These are phyloP conservation scores for Kwoniella bestiolae DNA, from an alignment of 768 basidiomycete species.

Conservation along the genomic window DNA sequence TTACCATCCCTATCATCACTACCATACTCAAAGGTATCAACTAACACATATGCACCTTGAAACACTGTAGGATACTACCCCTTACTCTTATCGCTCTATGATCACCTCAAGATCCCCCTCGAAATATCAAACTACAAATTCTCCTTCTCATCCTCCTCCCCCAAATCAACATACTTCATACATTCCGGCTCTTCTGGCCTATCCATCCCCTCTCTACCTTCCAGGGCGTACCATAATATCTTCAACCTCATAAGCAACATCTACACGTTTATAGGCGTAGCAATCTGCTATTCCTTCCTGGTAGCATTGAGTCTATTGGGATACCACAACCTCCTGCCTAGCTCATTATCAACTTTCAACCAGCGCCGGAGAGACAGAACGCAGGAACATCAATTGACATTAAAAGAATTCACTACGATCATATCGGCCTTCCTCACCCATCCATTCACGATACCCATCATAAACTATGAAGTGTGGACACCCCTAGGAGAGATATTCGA, in stretches of 20 bases:
- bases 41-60: not conserved
- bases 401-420: constrained; percentile 55
- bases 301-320: constrained; percentile 42
- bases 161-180: constrained; percentile 64
- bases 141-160: constrained; percentile 62
- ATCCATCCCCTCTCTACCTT: constrained; percentile 62
- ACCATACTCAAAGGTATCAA: not conserved
- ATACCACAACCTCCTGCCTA: constrained; percentile 52
- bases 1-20: too few species aligned
- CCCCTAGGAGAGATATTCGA: constrained; percentile 60
- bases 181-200: constrained; percentile 68
- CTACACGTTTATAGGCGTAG: constrained; percentile 57
- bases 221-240: constrained; percentile 14
- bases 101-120: constrained; percentile 66
- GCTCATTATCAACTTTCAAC: constrained; percentile 60
- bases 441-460: constrained; percentile 58
- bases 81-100: constrained; percentile 70
- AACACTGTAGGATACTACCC: constrained; percentile 80
- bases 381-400: constrained; percentile 54
- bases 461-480: constrained; percentile 53
- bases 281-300: constrained; percentile 59
- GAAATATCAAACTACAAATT: constrained; percentile 68
- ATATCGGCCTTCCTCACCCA: constrained; percentile 24
- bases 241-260: constrained; percentile 20
- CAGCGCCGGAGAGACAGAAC: constrained; percentile 31